These are phyloP conservation scores for Chenopodium suecicum DNA, from an alignment of 148 eudicot species.

Conservation along the genomic window DNA sequence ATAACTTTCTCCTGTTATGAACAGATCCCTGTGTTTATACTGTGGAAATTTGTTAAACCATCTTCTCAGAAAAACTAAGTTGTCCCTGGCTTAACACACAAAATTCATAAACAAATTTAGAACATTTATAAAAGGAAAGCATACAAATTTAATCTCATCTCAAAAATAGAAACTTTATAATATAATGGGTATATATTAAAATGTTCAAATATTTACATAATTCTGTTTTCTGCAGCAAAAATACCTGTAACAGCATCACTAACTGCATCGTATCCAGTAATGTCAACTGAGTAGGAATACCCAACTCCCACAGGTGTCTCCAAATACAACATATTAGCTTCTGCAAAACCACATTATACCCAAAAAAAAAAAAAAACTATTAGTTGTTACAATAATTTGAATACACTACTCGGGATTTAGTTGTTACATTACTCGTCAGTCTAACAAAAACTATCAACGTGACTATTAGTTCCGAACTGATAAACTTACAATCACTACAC, in stretches of 20 bases:
- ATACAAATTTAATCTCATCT: background rate
- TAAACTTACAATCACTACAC: no score
- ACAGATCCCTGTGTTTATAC: conserved; percentile 62
- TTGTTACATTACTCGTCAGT: background rate
- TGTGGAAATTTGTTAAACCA: conserved; percentile 92
- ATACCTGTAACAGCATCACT: conserved; percentile 86
- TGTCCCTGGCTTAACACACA: conserved; percentile 69
- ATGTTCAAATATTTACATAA: background rate
- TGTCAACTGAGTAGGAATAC: conserved; percentile 71
- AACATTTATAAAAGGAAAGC: background rate
- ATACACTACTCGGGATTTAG: background rate
- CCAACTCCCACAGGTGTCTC: conserved; percentile 99
- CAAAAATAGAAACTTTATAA: background rate
- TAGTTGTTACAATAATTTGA: background rate
- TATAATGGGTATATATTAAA: background rate
- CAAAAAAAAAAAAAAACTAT: background rate
- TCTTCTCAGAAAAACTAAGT: conserved; percentile 74
- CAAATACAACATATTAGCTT: conserved; percentile 88
- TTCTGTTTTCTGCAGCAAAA: background rate
- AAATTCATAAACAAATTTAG: conserved; percentile 16
- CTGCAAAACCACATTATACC: conserved; percentile 43
- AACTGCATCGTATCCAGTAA: conserved; percentile 60
- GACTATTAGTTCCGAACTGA: no score
- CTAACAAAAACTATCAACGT: no score
- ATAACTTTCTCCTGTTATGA: conserved; percentile 95